Percentiles rank a stretch among this genome's conserved stretches.
These are phyloP conservation scores for Skeletonema marinoi DNA, from an alignment of 108 stramenopile genomes.

Conservation along the genomic window DNA sequence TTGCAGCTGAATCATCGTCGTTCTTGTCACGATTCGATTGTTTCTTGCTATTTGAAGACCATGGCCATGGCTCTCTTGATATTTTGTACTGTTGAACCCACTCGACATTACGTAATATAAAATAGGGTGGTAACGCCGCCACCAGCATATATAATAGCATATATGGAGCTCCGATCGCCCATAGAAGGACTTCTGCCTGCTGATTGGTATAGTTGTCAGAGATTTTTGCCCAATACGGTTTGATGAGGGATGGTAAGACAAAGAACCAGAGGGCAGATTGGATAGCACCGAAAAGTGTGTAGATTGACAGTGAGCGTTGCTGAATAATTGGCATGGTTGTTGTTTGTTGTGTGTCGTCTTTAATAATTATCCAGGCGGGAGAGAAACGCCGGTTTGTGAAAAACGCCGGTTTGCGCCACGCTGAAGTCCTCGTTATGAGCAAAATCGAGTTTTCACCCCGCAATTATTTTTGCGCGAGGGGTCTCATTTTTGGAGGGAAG, in stretches of 20 bases:
- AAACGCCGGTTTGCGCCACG: too few species aligned
- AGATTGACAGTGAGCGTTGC: conserved; percentile 29
- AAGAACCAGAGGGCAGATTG: conserved; percentile 37
- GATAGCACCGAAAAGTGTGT: conserved; percentile 28
- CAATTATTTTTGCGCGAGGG: too few species aligned
- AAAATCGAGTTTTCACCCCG: too few species aligned
- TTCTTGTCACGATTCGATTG: too few species aligned
- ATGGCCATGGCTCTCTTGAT: conserved; percentile 39
- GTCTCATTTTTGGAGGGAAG: too few species aligned
- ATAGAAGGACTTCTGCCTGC: conserved; percentile 13
- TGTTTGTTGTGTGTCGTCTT: neutral
- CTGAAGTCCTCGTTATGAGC: too few species aligned
- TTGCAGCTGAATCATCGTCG: neutral
- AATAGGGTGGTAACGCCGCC: conserved; percentile 30
- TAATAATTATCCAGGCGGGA: too few species aligned
- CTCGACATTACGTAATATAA: conserved; percentile 8
- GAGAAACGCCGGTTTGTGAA: too few species aligned
- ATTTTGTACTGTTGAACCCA: conserved; percentile 44
- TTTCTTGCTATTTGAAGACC: neutral
- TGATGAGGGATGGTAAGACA: conserved; percentile 15
- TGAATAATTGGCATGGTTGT: neutral
- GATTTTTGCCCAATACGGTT: conserved; percentile 15
- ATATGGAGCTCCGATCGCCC: conserved; percentile 7
- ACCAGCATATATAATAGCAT: conserved; percentile 12
- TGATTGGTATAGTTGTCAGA: conserved; percentile 8